Evolutionary conservation across 176 grass and related monocot genomes (phyloP), one percentile per base, ranked within the genome.

Genomic region (Rhynchospora tenuis): DNA sequence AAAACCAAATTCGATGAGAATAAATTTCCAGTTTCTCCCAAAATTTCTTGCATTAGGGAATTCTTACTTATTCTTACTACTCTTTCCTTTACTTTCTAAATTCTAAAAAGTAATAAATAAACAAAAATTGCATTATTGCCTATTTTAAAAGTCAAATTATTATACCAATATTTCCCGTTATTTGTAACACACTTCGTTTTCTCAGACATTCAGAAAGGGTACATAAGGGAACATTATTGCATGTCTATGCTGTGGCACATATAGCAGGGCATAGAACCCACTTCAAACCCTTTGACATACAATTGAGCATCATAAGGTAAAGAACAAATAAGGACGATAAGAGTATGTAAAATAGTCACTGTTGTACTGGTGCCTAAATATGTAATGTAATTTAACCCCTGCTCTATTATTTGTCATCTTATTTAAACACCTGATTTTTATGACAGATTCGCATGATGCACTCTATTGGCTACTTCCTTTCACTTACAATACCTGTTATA

Each of bases 391-490:
- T 46, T 61, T 13, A 16, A 6, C 0, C 10, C 63, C 8, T 78
- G 24, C 46, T 19, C 43, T 54, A 64, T 86, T 58, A 82, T 44
- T 71, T 63, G 50, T 61, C 54, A 66, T 81, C 46, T n/a, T 15
- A 65, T 44, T 75, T 84, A 79, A n/a, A 86, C 33, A 50, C 50
- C 56, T 68, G 44, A 81, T 55, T 74, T n/a, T 80, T 46, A 43
- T 46, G 22, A 62, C 92, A 99, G 96, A 83, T 95, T 82, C 7
- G 38, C 71, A 85, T 93, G 84, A 92, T 99, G 96, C 91, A 95
- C 54, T 73, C 75, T 54, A 90, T 99, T 38, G 91, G 96, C 10
- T 93, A 95, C 85, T 86, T 77, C 80, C 86, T 99, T 52, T 86
- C 76, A 0, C 52, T 93, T 47, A 12, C 78, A 23, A 84, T 93